Conservation (phyloP, 441 rosid genomes). For the Gossypium aridum region DNA sequence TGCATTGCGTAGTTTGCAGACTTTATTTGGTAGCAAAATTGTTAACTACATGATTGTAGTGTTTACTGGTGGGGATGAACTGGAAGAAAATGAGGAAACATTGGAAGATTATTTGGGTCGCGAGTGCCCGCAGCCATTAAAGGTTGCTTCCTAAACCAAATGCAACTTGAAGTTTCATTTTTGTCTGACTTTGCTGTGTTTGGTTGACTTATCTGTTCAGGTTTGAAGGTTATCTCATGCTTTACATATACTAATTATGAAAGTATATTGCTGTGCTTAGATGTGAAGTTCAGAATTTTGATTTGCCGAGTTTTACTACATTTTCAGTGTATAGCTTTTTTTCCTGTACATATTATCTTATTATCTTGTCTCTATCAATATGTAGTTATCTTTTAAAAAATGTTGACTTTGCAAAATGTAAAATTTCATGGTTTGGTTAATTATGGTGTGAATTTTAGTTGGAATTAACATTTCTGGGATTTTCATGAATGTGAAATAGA, state of each 20-base stretch:
- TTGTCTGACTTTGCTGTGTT: background rate
- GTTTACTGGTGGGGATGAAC: constrained; percentile 85
- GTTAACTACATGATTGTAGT: constrained; percentile 69
- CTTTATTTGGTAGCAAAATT: constrained; percentile 66
- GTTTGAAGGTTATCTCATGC: background rate
- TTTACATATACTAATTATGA: background rate
- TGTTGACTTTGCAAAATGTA: background rate
- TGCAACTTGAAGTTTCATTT: background rate
- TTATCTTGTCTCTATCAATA: background rate
- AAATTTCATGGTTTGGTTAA: background rate
- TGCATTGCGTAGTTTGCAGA: constrained; percentile 50
- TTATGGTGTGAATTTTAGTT: background rate
- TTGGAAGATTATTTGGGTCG: constrained; percentile 64
- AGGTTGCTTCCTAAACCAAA: constrained; percentile 34
- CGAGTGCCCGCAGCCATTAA: constrained; percentile 59
- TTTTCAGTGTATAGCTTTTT: background rate
- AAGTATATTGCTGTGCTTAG: background rate
- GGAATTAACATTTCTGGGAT: background rate
- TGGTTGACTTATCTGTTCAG: background rate
- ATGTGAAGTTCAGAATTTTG: background rate
- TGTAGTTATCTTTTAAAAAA: background rate
- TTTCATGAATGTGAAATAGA: background rate
- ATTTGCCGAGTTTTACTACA: background rate
- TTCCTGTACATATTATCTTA: background rate
- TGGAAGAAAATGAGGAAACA: constrained; percentile 70